Percentiles rank a stretch among this genome's conserved stretches.
Evolutionary conservation across 1,139 yeast genomes (phyloP).

Genomic region (Magnusiomyces clavatus): DNA sequence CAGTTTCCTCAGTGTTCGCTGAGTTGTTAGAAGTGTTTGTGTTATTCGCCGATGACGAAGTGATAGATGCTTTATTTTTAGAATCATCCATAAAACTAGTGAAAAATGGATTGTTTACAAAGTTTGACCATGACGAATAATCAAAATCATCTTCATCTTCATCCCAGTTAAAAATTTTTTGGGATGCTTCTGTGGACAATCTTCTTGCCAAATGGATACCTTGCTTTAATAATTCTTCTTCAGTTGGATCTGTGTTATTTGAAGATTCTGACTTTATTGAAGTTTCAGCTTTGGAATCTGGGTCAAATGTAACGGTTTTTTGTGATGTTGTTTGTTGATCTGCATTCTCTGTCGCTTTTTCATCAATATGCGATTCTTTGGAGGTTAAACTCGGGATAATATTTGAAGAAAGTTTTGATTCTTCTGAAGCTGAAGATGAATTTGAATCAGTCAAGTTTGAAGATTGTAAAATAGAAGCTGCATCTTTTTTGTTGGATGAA

Average conservation of each 20-base stretch:
- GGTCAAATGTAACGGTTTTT: slow-evolving; percentile 7
- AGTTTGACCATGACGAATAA: slow-evolving; percentile 15
- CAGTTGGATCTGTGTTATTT: slow-evolving; percentile 18
- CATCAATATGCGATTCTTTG: background rate
- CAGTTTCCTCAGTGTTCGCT: too few relatives aligned
- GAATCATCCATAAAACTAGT: too few relatives aligned
- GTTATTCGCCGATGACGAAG: too few relatives aligned
- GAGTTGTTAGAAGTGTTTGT: too few relatives aligned
- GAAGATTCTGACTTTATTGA: slow-evolving; percentile 5
- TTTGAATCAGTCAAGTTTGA: too few relatives aligned
- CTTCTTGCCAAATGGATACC: slow-evolving; percentile 33
- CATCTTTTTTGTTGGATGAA: background rate
- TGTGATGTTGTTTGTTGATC: background rate
- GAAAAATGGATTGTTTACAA: slow-evolving; percentile 9
- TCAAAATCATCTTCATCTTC: slow-evolving; percentile 35
- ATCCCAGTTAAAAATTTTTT: slow-evolving; percentile 34
- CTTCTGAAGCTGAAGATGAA: background rate
- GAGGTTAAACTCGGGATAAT: too few relatives aligned
- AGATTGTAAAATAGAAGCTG: background rate
- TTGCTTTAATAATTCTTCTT: slow-evolving; percentile 31
- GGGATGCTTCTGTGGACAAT: slow-evolving; percentile 22
- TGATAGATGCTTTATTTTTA: too few relatives aligned
- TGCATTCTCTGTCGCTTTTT: background rate
- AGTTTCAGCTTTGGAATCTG: slow-evolving; percentile 8
- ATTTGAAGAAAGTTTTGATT: background rate